Evolutionary conservation across 208 protist genomes (phyloP), one percentile per base, ranked within the genome.

Genomic region (Leishmania lainsoni): DNA sequence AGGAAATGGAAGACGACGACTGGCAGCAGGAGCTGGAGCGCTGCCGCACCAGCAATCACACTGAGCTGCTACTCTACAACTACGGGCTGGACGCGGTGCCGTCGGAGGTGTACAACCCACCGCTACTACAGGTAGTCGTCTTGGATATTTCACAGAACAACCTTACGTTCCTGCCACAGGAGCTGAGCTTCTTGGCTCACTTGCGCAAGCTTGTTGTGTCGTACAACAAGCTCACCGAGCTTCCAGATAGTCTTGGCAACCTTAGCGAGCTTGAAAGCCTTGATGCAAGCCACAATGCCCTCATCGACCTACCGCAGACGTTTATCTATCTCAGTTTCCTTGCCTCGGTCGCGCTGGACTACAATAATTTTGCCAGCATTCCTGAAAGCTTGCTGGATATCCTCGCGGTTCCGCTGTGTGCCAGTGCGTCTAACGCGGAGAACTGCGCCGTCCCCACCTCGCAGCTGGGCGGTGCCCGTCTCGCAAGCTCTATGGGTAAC

Each of bases 231-330:
- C 86, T 98, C 20, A 85, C 69, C 59, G 83, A 90, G 61, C 85
- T 98, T 32, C 95, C 95, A 1, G 88, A 92, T 48, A 92, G 90
- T 63, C 71, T 98, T 8, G 92, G 92, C 35, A 86, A 93, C 54
- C 80, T 98, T 39, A 66, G 42, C 42, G 76, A 88, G 75, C 86
- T 98, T 10, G 90, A 96, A 74, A 75, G 65, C 26, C 74, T 98
- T 17, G 95, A 98, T 81, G 90, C 89, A 26, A 96, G 91, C 70
- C 92, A 98, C 84, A 98, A 98, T 87, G 22, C 63, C 29, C 80
- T 98, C 20, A 77, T 69, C 1, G 77, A 91, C 9, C 85, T 98
- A 52, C 95, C 95, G 68, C 76, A 83, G 42, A 92, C 89, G 5
- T 96, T 98, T 80, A 80, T 90, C 80, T 94, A 90, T 65, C 82